Percentiles rank a stretch among this genome's conserved stretches.
phyloP scores from a whole-genome alignment of 2,329 filamentous ascomycete species.

The Neonectria hederae region DNA sequence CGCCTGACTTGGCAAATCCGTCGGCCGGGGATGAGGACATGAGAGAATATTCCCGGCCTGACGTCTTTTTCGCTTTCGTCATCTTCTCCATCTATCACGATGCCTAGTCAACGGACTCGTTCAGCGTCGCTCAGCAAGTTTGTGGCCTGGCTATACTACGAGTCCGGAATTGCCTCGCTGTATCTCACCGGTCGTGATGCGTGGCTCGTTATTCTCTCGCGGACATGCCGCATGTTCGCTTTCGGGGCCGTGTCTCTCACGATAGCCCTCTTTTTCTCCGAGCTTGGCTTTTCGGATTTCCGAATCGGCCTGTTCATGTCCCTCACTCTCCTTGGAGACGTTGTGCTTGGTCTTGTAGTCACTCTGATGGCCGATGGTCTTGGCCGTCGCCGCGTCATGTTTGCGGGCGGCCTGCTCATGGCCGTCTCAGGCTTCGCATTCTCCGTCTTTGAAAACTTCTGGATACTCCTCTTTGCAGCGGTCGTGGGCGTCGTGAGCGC shows the following conservation, averaged over 20 bases:
- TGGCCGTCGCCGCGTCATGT: slow-evolving; percentile 64
- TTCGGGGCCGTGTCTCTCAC: slow-evolving; percentile 70
- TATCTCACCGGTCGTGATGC: slow-evolving; percentile 52
- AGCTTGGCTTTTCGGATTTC: slow-evolving; percentile 63
- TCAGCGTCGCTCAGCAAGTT: slow-evolving; percentile 27
- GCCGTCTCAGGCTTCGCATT: slow-evolving; percentile 64
- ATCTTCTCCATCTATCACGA: neutral
- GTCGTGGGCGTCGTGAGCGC: slow-evolving; percentile 70
- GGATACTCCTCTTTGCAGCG: slow-evolving; percentile 66
- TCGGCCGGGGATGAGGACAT: neutral
- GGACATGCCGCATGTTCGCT: slow-evolving; percentile 68
- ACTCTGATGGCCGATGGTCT: slow-evolving; percentile 68
- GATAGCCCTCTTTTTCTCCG: slow-evolving; percentile 68
- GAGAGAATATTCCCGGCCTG: slow-evolving; percentile 1
- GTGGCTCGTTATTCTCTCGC: slow-evolving; percentile 43
- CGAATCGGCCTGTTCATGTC: slow-evolving; percentile 73
- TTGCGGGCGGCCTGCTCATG: slow-evolving; percentile 66
- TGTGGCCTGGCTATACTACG: slow-evolving; percentile 49
- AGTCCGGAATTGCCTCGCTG: slow-evolving; percentile 60
- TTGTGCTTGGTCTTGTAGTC: slow-evolving; percentile 64
- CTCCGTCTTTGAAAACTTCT: slow-evolving; percentile 64
- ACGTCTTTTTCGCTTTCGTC: neutral
- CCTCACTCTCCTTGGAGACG: slow-evolving; percentile 69
- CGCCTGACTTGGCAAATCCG: neutral
- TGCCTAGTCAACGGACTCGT: neutral